Percentiles rank a stretch among this genome's conserved stretches.
Conservation (phyloP, 441 rosid genomes). For the Gossypium schwendimanii region DNA sequence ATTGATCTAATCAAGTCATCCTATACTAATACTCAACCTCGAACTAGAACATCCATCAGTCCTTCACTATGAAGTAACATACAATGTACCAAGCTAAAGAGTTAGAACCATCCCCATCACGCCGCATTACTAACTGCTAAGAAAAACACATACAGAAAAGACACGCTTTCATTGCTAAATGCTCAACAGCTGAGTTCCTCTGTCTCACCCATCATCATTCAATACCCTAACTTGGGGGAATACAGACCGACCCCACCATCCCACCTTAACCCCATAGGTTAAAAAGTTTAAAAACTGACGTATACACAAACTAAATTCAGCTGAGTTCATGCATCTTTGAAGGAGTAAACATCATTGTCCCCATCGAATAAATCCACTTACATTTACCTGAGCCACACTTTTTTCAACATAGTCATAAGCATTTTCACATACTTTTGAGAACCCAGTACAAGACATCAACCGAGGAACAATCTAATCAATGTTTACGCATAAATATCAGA, state of each 20-base stretch:
- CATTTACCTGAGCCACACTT: neutral
- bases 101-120: neutral
- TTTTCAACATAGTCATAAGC: neutral
- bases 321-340: constrained; percentile 3
- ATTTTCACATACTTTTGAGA: neutral
- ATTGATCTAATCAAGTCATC: neutral
- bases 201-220: neutral
- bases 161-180: neutral
- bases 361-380: neutral
- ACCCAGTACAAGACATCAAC: neutral
- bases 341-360: neutral
- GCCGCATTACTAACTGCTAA: neutral
- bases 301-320: too few relatives aligned
- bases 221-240: neutral
- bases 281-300: neutral
- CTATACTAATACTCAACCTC: neutral
- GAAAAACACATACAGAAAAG: neutral
- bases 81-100: neutral
- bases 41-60: neutral
- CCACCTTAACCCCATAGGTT: neutral
- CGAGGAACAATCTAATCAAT: neutral
- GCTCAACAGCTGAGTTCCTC: neutral
- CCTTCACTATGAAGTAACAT: neutral
- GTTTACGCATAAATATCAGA: neutral
- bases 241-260: neutral